Percentiles rank a stretch among this genome's conserved stretches.
Conservation (phyloP, 352 stramenopile genomes). For the Phytophthora foliorum region DNA sequence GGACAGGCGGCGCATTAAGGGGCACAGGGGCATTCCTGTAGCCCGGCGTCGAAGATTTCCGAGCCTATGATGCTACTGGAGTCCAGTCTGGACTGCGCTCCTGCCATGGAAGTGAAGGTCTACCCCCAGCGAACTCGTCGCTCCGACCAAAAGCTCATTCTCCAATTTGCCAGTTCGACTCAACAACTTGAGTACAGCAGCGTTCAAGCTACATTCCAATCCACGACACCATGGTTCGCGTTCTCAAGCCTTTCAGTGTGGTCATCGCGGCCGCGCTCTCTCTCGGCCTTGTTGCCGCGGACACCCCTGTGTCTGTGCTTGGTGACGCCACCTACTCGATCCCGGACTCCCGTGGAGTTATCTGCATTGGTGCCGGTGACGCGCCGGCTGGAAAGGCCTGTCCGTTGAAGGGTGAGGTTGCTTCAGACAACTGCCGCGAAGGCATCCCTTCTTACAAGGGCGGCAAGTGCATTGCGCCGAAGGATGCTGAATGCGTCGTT, state of each 20-base stretch:
- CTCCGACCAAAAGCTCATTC: conserved; percentile 31
- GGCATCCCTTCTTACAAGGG: conserved; percentile 53
- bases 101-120: conserved; percentile 1
- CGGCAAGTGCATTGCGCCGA: conserved; percentile 37
- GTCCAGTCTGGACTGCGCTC: conserved; percentile 7
- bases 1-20: conserved; percentile 27
- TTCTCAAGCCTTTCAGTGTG: conserved; percentile 35
- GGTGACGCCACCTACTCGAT: conserved; percentile 52
- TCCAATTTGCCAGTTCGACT: conserved; percentile 38
- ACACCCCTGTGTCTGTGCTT: conserved; percentile 44
- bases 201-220: background rate
- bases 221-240: conserved; percentile 32
- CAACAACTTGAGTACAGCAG: conserved; percentile 36
- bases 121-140: background rate
- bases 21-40: background rate
- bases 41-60: conserved; percentile 12
- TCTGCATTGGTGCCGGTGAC: conserved; percentile 30
- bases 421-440: conserved; percentile 33
- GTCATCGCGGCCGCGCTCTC: conserved; percentile 27
- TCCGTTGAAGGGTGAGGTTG: conserved; percentile 41
- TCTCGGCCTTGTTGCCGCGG: conserved; percentile 22
- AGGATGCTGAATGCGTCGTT: conserved; percentile 51
- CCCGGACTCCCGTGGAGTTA: conserved; percentile 17
- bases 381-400: conserved; percentile 36
- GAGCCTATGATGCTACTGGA: too few species aligned